Conservation (phyloP, 2,329 filamentous ascomycete genomes). For the Trichophyton simii region DNA sequence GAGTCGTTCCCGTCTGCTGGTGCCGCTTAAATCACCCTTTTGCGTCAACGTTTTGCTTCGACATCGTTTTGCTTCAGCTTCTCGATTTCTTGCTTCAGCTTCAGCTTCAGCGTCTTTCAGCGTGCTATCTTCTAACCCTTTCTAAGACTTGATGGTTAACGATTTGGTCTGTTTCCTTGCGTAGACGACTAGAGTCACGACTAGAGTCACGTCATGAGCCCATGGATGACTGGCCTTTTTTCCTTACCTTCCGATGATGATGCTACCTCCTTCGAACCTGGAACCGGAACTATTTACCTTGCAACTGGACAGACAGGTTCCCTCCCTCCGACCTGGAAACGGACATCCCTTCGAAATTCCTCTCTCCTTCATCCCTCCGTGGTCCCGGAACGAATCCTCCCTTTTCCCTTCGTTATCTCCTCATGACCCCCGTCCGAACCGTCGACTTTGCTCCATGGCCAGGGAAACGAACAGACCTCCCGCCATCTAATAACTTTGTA, state of each 20-base stretch:
- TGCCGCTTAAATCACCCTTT: slow-evolving; percentile 47
- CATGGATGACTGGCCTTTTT: neutral
- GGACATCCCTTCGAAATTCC: no score
- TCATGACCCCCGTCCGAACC: neutral
- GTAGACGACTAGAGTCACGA: neutral
- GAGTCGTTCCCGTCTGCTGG: slow-evolving; percentile 72
- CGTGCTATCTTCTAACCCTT: neutral
- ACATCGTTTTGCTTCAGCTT: neutral
- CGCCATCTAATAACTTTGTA: neutral
- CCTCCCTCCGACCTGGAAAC: no score
- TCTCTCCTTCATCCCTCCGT: no score
- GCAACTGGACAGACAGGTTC: no score
- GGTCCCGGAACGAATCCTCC: neutral
- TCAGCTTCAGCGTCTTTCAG: neutral
- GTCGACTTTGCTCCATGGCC: neutral
- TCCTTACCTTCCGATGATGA: neutral
- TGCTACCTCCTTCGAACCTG: neutral
- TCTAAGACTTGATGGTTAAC: slow-evolving; percentile 1
- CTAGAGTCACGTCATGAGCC: neutral
- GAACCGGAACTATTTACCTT: neutral
- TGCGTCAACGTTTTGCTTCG: neutral
- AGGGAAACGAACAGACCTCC: neutral
- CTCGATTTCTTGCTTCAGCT: neutral
- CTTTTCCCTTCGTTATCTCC: neutral
- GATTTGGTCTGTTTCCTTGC: slow-evolving; percentile 1